Base-by-base conservation (phyloP, 345 rosid species). In the Salix brachista region DNA sequence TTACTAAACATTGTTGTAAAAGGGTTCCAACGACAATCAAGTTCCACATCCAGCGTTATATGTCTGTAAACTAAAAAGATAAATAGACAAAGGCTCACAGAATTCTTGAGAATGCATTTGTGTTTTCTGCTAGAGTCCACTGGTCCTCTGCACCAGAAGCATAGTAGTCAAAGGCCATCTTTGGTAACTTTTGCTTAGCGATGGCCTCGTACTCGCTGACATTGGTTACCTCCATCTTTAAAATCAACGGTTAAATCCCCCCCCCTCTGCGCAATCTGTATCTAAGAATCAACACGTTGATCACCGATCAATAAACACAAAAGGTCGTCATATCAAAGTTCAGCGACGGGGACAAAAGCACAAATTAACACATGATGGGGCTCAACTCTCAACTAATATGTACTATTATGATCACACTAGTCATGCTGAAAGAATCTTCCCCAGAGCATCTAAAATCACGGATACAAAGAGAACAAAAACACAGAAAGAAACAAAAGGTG, bases 131-230 rank as follows among this genome's bases (percentile, higher is more conserved):
- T 66, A 96, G 96, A 79, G 91, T 91, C 98, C 97, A 92, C 74
- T 96, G 91, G 85, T 96, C 99, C 79, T 96, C 99, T n/a, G 99
- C 96, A 67, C 99, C 98, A 4, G 97, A 91, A n/a, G 98, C 93
- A 81, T 89, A 91, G 79, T 93, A 96, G 85, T 96, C 98, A 78
- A 82, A 96, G 61, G 85, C 88, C 98, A 96, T 93, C 90, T 96
- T 93, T 23, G 99, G 98, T 80, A 96, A 46, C 75, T 90, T 93
- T 87, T 86, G 81, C 85, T 88, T 96, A 6, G 99, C 99, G 71
- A 96, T 88, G 78, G 84, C 88, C 78, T 96, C 89, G 75, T 88
- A 96, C 81, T 93, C 99, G 81, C 75, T 84, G 52, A 91, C 98
- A 82, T 95, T 95, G 14, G 98, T 91, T 74, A 93, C 86, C 89